Percentiles rank a stretch among this genome's conserved stretches.
Evolutionary conservation across 352 stramenopile genomes (phyloP).

Genomic region (Lagenidium sp.): DNA sequence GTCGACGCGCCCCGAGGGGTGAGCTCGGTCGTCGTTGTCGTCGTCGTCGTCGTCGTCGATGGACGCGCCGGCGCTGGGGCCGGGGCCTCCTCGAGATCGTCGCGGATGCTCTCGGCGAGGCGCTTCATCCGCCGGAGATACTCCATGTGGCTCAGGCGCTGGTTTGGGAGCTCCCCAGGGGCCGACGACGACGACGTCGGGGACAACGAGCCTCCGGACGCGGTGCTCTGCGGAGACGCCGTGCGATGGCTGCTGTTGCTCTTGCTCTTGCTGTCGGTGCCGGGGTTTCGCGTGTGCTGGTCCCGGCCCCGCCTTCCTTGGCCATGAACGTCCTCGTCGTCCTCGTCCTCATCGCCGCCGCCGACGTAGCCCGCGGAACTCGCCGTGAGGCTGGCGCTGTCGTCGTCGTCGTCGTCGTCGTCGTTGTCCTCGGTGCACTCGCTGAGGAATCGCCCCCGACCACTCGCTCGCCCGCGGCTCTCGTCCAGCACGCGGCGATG

Average conservation of each 20-base stretch:
- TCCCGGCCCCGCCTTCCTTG: too few relatives aligned
- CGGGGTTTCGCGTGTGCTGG: too few relatives aligned
- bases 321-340: background rate
- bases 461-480: too few relatives aligned
- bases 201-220: too few relatives aligned
- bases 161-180: conserved; percentile 34
- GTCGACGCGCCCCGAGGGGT: background rate
- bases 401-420: background rate
- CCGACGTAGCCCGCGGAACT: too few relatives aligned
- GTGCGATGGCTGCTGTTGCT: background rate
- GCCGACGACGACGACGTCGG: conserved; percentile 2
- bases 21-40: background rate
- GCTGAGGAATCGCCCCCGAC: too few relatives aligned
- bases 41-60: background rate
- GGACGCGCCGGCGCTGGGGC: too few relatives aligned
- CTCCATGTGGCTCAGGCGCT: conserved; percentile 58
- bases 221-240: too few relatives aligned
- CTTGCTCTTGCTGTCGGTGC: background rate
- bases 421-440: background rate
- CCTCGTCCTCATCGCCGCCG: background rate
- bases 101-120: conserved; percentile 51
- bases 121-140: conserved; percentile 63
- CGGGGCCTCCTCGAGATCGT: conserved; percentile 22
- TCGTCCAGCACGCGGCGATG: background rate
- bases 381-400: background rate